Evolutionary conservation across 345 rosid species (phyloP).

Genomic region (Carallia pectinifolia): DNA sequence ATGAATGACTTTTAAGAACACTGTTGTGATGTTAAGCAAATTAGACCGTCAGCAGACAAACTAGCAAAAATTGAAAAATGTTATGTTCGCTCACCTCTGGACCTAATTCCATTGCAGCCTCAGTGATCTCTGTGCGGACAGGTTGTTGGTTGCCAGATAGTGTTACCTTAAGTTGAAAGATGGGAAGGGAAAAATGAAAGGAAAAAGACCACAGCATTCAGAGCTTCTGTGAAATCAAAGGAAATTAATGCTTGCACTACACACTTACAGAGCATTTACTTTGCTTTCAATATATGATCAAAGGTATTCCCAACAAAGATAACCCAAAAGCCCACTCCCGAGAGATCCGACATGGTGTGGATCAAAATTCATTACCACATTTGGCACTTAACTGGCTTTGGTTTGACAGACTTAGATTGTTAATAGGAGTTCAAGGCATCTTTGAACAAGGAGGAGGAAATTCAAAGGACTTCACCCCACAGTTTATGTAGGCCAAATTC

Average conservation of each 20-base stretch:
- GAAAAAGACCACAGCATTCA: background rate
- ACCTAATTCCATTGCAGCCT: constrained; percentile 95
- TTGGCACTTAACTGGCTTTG: background rate
- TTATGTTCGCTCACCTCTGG: constrained; percentile 52
- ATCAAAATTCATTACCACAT: background rate
- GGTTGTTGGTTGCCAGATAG: constrained; percentile 94
- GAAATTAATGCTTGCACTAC: constrained; percentile 1
- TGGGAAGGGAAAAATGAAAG: background rate
- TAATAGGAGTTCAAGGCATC: background rate
- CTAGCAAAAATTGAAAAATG: background rate
- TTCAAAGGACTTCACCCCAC: background rate
- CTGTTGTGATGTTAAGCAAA: no score
- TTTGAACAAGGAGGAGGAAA: background rate
- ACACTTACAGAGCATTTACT: background rate
- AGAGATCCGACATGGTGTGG: background rate
- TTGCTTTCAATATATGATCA: background rate
- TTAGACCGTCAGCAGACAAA: no score
- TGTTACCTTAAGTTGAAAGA: constrained; percentile 50
- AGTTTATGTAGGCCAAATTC: no score
- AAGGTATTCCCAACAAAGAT: background rate
- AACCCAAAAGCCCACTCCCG: background rate
- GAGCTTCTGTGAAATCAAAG: background rate
- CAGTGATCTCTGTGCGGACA: constrained; percentile 85
- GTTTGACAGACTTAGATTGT: background rate
- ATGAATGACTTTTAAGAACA: no score